Conservation (phyloP, 2,329 filamentous ascomycete genomes). For the Hypocreales sp. region DNA sequence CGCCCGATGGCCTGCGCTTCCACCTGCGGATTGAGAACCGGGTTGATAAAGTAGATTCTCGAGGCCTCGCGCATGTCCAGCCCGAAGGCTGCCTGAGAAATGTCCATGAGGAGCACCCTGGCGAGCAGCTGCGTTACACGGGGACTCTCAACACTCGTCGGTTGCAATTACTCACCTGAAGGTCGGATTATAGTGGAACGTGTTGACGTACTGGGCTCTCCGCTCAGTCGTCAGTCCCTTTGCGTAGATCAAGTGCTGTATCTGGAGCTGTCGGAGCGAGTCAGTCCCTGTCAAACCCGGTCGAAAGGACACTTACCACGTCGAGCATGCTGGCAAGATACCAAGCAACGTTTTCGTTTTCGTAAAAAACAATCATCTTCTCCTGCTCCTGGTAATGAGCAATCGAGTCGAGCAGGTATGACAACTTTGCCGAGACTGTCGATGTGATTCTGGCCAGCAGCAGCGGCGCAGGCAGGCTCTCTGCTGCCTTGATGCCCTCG, state of each 20-base stretch:
- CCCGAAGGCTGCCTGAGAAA: slow-evolving; percentile 78
- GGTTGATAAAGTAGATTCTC: slow-evolving; percentile 77
- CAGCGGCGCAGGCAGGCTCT: slow-evolving; percentile 28
- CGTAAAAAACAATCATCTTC: slow-evolving; percentile 88
- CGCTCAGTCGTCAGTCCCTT: slow-evolving; percentile 42
- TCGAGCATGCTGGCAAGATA: slow-evolving; percentile 77
- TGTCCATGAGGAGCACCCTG: slow-evolving; percentile 74
- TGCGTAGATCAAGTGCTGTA: slow-evolving; percentile 52
- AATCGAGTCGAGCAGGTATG: slow-evolving; percentile 66
- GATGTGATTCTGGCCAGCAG: slow-evolving; percentile 50
- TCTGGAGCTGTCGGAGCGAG: slow-evolving; percentile 27
- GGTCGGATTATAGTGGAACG: slow-evolving; percentile 55
- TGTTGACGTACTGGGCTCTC: slow-evolving; percentile 60
- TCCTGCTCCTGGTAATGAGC: slow-evolving; percentile 51
- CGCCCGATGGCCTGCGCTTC: slow-evolving; percentile 88
- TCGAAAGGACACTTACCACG: slow-evolving; percentile 27
- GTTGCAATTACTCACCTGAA: slow-evolving; percentile 29
- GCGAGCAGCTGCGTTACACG: slow-evolving; percentile 2
- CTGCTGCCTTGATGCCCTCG: slow-evolving; percentile 7
- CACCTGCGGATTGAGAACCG: slow-evolving; percentile 70
- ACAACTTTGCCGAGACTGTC: slow-evolving; percentile 75
- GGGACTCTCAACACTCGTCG: not conserved
- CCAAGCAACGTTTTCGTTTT: slow-evolving; percentile 72
- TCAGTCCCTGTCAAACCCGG: not conserved
- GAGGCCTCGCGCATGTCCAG: slow-evolving; percentile 74